Percentiles rank a stretch among this genome's conserved stretches.
phyloP scores from a whole-genome alignment of 495 filamentous ascomycete genomes.

The Penicillium maclennaniae region DNA sequence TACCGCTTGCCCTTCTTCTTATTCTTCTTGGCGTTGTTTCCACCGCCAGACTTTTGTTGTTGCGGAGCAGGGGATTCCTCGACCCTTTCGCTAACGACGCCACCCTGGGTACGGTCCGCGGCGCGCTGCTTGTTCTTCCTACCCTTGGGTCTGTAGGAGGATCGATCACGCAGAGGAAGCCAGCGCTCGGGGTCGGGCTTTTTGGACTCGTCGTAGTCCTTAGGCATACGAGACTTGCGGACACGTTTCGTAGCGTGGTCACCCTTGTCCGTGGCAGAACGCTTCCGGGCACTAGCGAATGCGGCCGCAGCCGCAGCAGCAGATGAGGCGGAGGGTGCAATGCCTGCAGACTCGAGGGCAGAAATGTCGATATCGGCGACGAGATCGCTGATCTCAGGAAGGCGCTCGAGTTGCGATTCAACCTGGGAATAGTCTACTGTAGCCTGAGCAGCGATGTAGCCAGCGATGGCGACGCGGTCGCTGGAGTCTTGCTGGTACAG shows the following conservation, averaged over 20 bases:
- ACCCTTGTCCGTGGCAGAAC: slow-evolving; percentile 50
- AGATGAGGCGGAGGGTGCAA: slow-evolving; percentile 54
- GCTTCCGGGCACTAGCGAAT: slow-evolving; percentile 51
- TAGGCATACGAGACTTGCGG: slow-evolving; percentile 67
- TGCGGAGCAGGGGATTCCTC: slow-evolving; percentile 54
- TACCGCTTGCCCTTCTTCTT: slow-evolving; percentile 74
- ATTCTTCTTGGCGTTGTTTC: slow-evolving; percentile 59
- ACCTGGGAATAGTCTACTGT: slow-evolving; percentile 59
- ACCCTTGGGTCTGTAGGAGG: slow-evolving; percentile 83
- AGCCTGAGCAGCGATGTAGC: slow-evolving; percentile 79
- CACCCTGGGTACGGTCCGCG: slow-evolving; percentile 79
- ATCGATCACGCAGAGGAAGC: slow-evolving; percentile 85
- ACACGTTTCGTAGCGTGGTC: slow-evolving; percentile 57
- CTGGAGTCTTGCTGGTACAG: slow-evolving; percentile 58
- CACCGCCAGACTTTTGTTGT: slow-evolving; percentile 39
- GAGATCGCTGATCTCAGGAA: slow-evolving; percentile 64
- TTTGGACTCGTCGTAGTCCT: slow-evolving; percentile 72
- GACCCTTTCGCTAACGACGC: slow-evolving; percentile 64
- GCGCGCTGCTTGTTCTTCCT: slow-evolving; percentile 83
- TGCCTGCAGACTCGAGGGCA: slow-evolving; percentile 71
- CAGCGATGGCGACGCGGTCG: slow-evolving; percentile 67
- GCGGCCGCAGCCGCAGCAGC: slow-evolving; percentile 34
- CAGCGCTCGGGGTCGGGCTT: slow-evolving; percentile 85
- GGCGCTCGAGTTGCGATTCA: slow-evolving; percentile 53
- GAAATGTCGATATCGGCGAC: slow-evolving; percentile 62